phyloP scores from a whole-genome alignment of 2,329 filamentous ascomycete species.

The Cordyceps javanica region DNA sequence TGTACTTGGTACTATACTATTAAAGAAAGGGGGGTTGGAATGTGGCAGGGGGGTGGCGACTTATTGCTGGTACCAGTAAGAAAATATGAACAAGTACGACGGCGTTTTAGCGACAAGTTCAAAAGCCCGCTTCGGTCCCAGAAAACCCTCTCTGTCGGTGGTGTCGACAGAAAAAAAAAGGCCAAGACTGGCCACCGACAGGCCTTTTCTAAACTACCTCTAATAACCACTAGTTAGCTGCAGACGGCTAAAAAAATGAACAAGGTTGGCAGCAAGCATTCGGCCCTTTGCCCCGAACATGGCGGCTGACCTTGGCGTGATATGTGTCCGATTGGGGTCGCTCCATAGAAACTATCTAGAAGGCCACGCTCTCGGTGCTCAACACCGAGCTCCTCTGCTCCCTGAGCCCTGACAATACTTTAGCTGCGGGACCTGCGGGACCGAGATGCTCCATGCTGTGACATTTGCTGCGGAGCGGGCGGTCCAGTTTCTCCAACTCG shows the following conservation, averaged over 20 bases:
- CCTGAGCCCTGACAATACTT: too few relatives aligned
- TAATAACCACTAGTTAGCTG: too few relatives aligned
- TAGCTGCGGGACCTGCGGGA: not conserved
- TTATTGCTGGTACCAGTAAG: too few relatives aligned
- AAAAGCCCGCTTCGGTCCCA: not conserved
- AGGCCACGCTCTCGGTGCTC: not conserved
- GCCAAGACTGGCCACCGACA: not conserved
- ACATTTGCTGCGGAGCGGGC: not conserved
- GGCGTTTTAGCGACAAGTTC: not conserved
- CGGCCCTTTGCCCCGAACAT: conserved; percentile 6
- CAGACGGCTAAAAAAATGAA: too few relatives aligned
- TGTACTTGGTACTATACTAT: too few relatives aligned
- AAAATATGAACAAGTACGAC: not conserved
- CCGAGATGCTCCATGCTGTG: not conserved
- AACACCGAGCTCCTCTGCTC: not conserved
- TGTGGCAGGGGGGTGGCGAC: too few relatives aligned
- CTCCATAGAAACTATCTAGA: conserved; percentile 7
- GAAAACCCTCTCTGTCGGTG: too few relatives aligned
- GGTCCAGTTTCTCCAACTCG: not conserved
- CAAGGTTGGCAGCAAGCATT: conserved; percentile 1
- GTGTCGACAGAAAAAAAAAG: too few relatives aligned
- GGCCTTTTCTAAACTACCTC: too few relatives aligned
- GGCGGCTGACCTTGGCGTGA: not conserved
- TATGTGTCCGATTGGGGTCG: not conserved
- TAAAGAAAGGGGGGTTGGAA: too few relatives aligned